Conservation (phyloP, 257 asterid genomes). For the Capsicum rhomboideum region DNA sequence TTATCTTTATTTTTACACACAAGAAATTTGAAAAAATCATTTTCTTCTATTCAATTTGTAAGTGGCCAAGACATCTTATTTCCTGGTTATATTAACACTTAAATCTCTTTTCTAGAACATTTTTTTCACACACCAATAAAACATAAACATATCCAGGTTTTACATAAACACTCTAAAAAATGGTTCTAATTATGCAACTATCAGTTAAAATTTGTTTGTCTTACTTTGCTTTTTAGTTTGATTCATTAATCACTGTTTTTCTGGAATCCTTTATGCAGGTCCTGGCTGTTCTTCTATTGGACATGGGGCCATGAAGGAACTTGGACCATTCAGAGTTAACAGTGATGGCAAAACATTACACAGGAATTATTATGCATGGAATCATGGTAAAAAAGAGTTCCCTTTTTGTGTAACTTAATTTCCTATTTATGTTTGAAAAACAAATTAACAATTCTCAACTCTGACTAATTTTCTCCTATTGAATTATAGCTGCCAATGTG, state of each 20-base stretch:
- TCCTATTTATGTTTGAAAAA: neutral
- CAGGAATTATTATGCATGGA: conserved; percentile 32
- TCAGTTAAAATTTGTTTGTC: conserved; percentile 6
- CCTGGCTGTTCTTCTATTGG: conserved; percentile 49
- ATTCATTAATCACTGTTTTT: too few relatives aligned
- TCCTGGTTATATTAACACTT: too few relatives aligned
- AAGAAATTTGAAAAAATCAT: too few relatives aligned
- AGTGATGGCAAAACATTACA: conserved; percentile 29
- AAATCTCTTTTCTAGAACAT: too few relatives aligned
- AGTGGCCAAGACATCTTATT: too few relatives aligned
- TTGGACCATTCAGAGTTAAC: conserved; percentile 37
- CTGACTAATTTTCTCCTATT: neutral
- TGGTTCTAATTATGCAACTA: neutral
- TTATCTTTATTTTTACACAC: neutral
- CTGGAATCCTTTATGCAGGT: conserved; percentile 10
- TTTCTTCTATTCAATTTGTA: too few relatives aligned
- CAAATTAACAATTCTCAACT: neutral
- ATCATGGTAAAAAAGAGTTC: conserved; percentile 9
- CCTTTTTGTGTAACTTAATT: neutral
- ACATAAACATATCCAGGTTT: neutral
- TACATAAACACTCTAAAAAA: neutral
- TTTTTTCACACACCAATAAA: too few relatives aligned
- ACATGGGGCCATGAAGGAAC: conserved; percentile 33
- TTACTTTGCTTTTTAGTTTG: too few relatives aligned
- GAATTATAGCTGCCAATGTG: conserved; percentile 28